phyloP scores from a whole-genome alignment of 2,329 filamentous ascomycete species.

The Penicillium sclerotigenum region DNA sequence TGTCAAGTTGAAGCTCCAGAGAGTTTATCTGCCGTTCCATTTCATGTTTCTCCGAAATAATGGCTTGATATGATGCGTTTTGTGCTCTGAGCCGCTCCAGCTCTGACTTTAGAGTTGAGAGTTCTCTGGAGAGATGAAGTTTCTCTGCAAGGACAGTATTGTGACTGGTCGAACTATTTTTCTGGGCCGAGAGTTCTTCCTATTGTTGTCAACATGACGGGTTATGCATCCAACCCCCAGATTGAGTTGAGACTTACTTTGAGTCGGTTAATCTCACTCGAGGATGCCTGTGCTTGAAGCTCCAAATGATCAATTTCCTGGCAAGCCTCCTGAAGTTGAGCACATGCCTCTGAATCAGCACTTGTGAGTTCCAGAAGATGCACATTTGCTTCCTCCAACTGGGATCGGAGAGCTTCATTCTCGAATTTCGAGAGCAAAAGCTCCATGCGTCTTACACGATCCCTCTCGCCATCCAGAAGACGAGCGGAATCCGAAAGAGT shows the following conservation, averaged over 20 bases:
- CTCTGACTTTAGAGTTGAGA: constrained; percentile 59
- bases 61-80: constrained; percentile 59
- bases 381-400: constrained; percentile 58
- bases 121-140: constrained; percentile 57
- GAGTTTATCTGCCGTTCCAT: constrained; percentile 74
- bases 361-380: constrained; percentile 51
- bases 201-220: constrained; percentile 33
- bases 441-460: constrained; percentile 66
- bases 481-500: constrained; percentile 63
- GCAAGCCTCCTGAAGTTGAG: constrained; percentile 50
- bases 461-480: constrained; percentile 70
- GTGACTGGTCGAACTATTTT: constrained; percentile 64
- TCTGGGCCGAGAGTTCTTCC: constrained; percentile 69
- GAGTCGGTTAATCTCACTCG: constrained; percentile 55
- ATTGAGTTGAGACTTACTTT: constrained; percentile 43
- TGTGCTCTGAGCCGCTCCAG: constrained; percentile 61
- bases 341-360: constrained; percentile 40
- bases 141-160: constrained; percentile 67
- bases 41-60: constrained; percentile 74
- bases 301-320: constrained; percentile 42
- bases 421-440: constrained; percentile 72
- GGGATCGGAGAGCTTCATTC: constrained; percentile 64
- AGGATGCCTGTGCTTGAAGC: constrained; percentile 44
- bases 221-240: not conserved
- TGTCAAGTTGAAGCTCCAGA: constrained; percentile 76